A percentile compares a stretch with the other conserved stretches of the same genome.
These are phyloP conservation scores for Vitrella brassicaformis DNA, from an alignment of 73 alveolate genomes.

Conservation along the genomic window DNA sequence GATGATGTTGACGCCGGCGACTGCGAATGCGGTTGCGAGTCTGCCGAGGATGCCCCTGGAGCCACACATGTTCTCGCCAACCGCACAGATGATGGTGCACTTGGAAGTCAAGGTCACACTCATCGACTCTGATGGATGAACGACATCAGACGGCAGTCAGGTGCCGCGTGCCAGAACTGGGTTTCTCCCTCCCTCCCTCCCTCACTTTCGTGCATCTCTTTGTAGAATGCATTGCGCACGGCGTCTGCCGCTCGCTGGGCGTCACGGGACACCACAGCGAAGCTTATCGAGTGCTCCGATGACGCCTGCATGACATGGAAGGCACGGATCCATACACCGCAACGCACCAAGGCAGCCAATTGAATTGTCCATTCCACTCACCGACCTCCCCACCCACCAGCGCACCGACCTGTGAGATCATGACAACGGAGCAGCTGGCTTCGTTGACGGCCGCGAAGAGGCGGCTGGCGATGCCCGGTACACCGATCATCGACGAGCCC, in stretches of 20 bases:
- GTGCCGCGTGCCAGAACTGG: not conserved
- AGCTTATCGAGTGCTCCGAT: not conserved
- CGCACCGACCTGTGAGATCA: not conserved
- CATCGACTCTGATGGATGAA: not conserved
- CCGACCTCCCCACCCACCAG: too few species aligned
- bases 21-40: not conserved
- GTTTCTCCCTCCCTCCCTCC: not conserved
- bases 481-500: not conserved
- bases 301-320: not conserved
- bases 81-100: not conserved
- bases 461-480: not conserved
- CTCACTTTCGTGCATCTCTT: not conserved
- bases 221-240: not conserved
- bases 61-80: not conserved
- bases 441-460: not conserved
- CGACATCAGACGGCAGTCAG: not conserved
- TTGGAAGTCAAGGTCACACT: not conserved
- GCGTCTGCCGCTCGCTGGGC: not conserved
- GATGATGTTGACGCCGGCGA: not conserved
- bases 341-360: too few species aligned
- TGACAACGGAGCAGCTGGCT: not conserved
- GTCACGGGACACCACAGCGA: not conserved
- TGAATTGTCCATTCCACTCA: too few species aligned
- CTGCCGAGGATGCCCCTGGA: not conserved
- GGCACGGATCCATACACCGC: not conserved